A percentile compares a stretch with the other conserved stretches of the same genome.
Conservation (phyloP, 768 basidiomycete species). For the Hortiboletus flavorubellus region DNA sequence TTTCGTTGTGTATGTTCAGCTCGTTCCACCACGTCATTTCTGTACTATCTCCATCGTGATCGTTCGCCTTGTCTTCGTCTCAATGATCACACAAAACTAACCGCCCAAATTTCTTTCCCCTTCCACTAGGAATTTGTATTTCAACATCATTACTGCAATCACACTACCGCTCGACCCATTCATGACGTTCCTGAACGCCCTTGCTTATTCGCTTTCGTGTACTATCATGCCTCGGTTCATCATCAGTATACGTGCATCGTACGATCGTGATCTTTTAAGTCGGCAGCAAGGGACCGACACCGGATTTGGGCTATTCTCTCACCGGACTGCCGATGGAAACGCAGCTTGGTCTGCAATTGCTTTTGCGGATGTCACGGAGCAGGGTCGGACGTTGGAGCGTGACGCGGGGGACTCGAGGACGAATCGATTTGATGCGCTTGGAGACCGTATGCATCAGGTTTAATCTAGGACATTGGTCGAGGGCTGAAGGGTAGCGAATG, state of each 20-base stretch:
- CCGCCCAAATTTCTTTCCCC: too few relatives aligned
- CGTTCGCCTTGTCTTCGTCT: not conserved
- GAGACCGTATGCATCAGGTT: too few relatives aligned
- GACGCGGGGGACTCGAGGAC: too few relatives aligned
- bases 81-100: not conserved
- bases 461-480: too few relatives aligned
- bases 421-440: too few relatives aligned
- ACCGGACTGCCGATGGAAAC: not conserved
- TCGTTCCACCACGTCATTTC: not conserved
- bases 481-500: too few relatives aligned
- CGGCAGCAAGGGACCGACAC: constrained; percentile 2
- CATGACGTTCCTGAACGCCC: not conserved
- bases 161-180: not conserved
- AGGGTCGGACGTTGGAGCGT: too few relatives aligned
- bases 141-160: not conserved
- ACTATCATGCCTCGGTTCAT: constrained; percentile 12
- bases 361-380: not conserved
- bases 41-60: too few relatives aligned
- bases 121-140: not conserved
- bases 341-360: not conserved
- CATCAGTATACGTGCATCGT: constrained; percentile 6
- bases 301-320: constrained; percentile 2
- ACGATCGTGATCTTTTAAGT: not conserved
- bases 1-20: constrained; percentile 6
- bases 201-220: not conserved